Evolutionary conservation across 768 basidiomycete species (phyloP).

Genomic region (Sporobolomyces roseus): DNA sequence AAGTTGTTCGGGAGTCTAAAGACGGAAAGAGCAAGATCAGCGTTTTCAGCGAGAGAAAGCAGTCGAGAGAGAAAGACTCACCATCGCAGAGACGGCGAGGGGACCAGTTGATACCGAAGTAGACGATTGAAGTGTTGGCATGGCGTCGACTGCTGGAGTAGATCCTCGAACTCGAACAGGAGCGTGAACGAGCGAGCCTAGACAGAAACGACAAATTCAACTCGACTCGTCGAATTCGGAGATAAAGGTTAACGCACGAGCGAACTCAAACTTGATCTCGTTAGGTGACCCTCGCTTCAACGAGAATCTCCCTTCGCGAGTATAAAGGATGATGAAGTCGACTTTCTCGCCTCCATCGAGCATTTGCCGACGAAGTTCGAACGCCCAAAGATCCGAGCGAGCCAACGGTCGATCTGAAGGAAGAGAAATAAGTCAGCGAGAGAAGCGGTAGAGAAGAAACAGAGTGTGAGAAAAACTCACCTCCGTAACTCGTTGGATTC

Average conservation of each 20-base stretch:
- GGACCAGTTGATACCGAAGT: not conserved
- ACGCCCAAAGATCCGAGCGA: slow-evolving; percentile 30
- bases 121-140: slow-evolving; percentile 3
- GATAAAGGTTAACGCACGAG: slow-evolving; percentile 13
- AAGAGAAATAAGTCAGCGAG: not conserved
- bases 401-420: slow-evolving; percentile 20
- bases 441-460: not conserved
- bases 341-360: slow-evolving; percentile 32
- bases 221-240: not conserved
- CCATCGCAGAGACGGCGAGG: slow-evolving; percentile 14
- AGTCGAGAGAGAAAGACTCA: not conserved
- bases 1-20: slow-evolving; percentile 40
- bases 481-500: slow-evolving; percentile 19
- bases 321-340: slow-evolving; percentile 38
- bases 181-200: slow-evolving; percentile 28
- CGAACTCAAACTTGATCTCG: slow-evolving; percentile 23
- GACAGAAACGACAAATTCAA: not conserved
- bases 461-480: slow-evolving; percentile 17
- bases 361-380: slow-evolving; percentile 22
- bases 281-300: slow-evolving; percentile 19
- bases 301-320: slow-evolving; percentile 19
- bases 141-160: slow-evolving; percentile 23
- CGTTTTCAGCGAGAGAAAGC: not conserved
- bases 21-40: too few relatives aligned
- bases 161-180: not conserved